These are phyloP conservation scores for Rhodotorula diobovata DNA, from an alignment of 768 basidiomycete genomes.

Conservation along the genomic window DNA sequence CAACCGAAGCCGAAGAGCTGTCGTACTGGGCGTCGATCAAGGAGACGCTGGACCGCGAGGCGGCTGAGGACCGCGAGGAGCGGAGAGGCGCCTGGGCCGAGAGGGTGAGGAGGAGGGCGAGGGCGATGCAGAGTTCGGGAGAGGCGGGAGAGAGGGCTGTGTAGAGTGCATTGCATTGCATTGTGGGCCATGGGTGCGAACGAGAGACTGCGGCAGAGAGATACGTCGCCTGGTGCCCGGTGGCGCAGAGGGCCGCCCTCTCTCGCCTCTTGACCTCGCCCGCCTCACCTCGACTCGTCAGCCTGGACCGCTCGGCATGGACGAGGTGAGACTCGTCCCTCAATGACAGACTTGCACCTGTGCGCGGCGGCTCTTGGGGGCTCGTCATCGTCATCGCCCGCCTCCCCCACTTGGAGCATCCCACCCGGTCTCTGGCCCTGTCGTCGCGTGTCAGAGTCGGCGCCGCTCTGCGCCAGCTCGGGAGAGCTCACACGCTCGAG, in stretches of 20 bases:
- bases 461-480: no score
- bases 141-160: background rate
- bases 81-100: conserved; percentile 20
- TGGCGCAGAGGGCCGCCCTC: no score
- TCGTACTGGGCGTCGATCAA: conserved; percentile 31
- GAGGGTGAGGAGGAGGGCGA: conserved; percentile 42
- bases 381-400: no score
- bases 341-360: background rate
- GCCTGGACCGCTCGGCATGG: background rate
- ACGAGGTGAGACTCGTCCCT: conserved; percentile 7
- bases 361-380: no score
- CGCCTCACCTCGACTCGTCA: background rate
- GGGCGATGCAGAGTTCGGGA: no score
- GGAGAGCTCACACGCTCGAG: no score
- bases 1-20: conserved; percentile 8
- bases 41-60: conserved; percentile 34
- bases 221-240: no score
- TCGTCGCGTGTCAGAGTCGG: no score
- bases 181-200: no score
- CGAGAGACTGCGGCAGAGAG: no score
- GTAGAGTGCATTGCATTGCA: background rate
- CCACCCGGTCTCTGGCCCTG: no score
- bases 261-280: background rate
- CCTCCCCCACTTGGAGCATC: no score
- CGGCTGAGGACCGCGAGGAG: conserved; percentile 19